Base-by-base conservation (phyloP, 1,139 yeast genomes). In the Candida buenavistaensis region DNA sequence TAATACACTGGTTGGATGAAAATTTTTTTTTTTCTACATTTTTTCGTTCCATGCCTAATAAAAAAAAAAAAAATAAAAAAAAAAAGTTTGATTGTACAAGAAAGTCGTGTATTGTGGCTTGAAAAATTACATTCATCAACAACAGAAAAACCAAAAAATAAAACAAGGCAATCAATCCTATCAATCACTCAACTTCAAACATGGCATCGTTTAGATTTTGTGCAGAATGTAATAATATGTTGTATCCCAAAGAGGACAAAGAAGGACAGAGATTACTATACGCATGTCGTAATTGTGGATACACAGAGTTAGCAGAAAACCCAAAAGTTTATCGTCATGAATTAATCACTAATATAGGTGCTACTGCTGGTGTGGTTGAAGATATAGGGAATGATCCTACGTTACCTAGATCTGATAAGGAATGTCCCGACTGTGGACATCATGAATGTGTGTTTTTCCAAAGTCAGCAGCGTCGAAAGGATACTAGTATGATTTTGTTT, bases 381-480 rank as follows among this genome's bases (percentile, higher is more conserved):
- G 98, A 94, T 59, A 86, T 94, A 48, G 97, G 97, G 1, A 75
- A 82, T 26, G 99, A 92, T 60, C 98, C 98, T 10, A 92, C 98
- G 3, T 78, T 90, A 55, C 97, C 98, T 36, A 74, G 97, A 50
- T 83, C 96, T 3, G 92, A 90, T 58, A 86, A 86, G 56, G 94
- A 86, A 51, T 92, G 99, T 60, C 96, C 97, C 2, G 72, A 75
- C 38, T 92, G 99, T 59, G 83, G 79, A 47, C 83, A 85, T 44
- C 80, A 80, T 46, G 96, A 90, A 50, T 87, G 96, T 59, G 98
- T 94, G 36, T 92, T 92, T 57, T 92, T 94, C 73, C 98, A 92
- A 62, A 82, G 94, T 25, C 99, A 92, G 59, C 97, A 92, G 62
- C 77, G 89, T 54, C 75, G 97, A 39, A 89, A 87, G 35, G 98